Evolutionary conservation across 192 early-diverging fungal genomes (phyloP).

Genomic region (Linnemannia elongata): DNA sequence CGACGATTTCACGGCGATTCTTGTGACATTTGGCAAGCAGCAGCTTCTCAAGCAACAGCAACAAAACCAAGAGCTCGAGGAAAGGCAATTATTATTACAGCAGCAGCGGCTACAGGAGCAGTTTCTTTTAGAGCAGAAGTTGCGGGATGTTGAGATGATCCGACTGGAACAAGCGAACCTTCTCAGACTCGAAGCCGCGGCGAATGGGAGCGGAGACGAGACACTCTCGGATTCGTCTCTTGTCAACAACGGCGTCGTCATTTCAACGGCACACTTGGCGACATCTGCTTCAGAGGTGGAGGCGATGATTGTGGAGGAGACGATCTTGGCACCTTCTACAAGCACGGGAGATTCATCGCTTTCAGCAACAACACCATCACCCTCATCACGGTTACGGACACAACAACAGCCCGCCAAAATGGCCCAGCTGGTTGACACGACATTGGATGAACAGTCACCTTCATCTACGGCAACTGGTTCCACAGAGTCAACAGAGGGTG

Average conservation of each 20-base stretch:
- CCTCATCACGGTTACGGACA: background rate
- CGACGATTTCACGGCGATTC: constrained; percentile 70
- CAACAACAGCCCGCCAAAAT: background rate
- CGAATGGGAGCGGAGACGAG: constrained; percentile 1
- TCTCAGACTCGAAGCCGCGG: constrained; percentile 4
- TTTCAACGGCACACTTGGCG: background rate
- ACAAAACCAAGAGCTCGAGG: constrained; percentile 10
- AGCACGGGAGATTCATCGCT: background rate
- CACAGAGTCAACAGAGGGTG: background rate
- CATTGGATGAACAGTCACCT: background rate
- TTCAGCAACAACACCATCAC: background rate
- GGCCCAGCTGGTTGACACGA: background rate
- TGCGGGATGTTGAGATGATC: constrained; percentile 11
- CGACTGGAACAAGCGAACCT: constrained; percentile 25
- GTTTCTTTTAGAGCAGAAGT: constrained; percentile 14
- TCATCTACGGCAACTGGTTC: background rate
- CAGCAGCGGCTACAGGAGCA: constrained; percentile 18
- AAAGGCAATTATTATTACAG: background rate
- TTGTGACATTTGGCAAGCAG: constrained; percentile 52
- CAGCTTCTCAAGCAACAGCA: constrained; percentile 28
- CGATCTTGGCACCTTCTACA: background rate
- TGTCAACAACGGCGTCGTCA: background rate
- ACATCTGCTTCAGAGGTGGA: background rate
- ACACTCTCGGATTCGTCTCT: constrained; percentile 13
- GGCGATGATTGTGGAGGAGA: background rate